Conservation (phyloP, 2,329 filamentous ascomycete species). For the Amauroascus niger region DNA sequence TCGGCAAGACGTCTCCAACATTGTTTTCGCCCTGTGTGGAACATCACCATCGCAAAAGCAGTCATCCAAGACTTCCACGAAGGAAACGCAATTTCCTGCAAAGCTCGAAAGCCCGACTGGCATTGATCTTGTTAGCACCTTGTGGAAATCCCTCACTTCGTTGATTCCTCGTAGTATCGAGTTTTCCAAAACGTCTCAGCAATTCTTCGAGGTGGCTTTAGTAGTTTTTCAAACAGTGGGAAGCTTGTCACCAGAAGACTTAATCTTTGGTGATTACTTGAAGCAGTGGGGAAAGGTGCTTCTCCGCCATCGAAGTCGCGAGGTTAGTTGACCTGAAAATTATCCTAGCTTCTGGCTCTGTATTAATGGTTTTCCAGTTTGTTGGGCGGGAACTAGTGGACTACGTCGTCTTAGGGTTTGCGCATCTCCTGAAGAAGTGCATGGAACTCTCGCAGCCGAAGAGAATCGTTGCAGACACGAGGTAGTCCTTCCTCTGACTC, state of each 20-base stretch:
- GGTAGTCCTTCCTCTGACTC: conserved; percentile 21
- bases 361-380: conserved; percentile 29
- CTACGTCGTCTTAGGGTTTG: conserved; percentile 36
- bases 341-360: background rate
- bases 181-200: conserved; percentile 33
- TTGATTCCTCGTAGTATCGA: conserved; percentile 33
- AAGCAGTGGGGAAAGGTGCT: conserved; percentile 37
- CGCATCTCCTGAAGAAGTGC: conserved; percentile 36
- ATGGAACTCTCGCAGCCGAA: conserved; percentile 32
- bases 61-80: conserved; percentile 15
- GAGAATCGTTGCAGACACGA: conserved; percentile 27
- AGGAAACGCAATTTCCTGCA: conserved; percentile 16
- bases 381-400: conserved; percentile 40
- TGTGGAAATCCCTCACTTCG: conserved; percentile 38
- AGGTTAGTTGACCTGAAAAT: conserved; percentile 25
- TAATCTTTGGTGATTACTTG: conserved; percentile 35
- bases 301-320: conserved; percentile 35
- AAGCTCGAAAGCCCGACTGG: conserved; percentile 24
- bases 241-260: conserved; percentile 30
- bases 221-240: conserved; percentile 36
- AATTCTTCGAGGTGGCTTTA: conserved; percentile 40
- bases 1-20: conserved; percentile 33
- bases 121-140: conserved; percentile 34
- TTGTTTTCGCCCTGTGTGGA: conserved; percentile 32
- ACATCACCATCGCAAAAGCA: conserved; percentile 27